Evolutionary conservation across 768 basidiomycete species (phyloP), one percentile per base, ranked within the genome.

Genomic region (Collybia nuda): DNA sequence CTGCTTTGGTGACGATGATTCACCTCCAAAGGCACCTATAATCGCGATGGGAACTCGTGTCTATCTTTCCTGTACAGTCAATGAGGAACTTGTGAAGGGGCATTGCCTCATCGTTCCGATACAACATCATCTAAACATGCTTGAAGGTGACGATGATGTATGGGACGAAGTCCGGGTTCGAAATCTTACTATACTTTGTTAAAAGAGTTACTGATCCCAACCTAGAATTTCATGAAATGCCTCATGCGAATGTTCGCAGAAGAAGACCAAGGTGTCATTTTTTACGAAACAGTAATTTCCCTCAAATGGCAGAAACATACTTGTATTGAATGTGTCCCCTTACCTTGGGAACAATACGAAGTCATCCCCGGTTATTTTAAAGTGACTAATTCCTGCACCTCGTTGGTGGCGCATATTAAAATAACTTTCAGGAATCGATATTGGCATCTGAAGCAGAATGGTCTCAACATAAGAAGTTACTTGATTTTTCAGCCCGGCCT

Each of bases 391-490:
- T 32, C 28, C 47, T 44, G 36, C 17, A 43, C 19, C 21, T 11
- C 12, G 11, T 38, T 22, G 15, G 28, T 12, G 37, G 35, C 43
- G 14, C 18, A 24, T 39, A 32, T 41, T n/a, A 36, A 48, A 19
- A 52, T 21, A 40, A 11, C 29, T 12, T 28, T 9, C 50, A 93
- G 89, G 96, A 98, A 84, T 93, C 93, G 0, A 96, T 99, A 56
- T 69, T 95, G 15, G 79, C 88, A 37, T 95, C 93, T 2, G 97
- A 98, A 65, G 79, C 87, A 5, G 97, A 98, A 71, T 99, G 97
- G 97, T 94, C 95, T 5, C 93, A 97, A 61, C 95, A 99, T 72
- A 94, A 92, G 66, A 98, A 98, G 63, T 72, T 98, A 45, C 98
- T 99, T 57, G 92, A 96, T 67, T 99, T 99, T 65, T 82, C 90